These are phyloP conservation scores for Pisolithus albus DNA, from an alignment of 768 basidiomycete species.

Conservation along the genomic window DNA sequence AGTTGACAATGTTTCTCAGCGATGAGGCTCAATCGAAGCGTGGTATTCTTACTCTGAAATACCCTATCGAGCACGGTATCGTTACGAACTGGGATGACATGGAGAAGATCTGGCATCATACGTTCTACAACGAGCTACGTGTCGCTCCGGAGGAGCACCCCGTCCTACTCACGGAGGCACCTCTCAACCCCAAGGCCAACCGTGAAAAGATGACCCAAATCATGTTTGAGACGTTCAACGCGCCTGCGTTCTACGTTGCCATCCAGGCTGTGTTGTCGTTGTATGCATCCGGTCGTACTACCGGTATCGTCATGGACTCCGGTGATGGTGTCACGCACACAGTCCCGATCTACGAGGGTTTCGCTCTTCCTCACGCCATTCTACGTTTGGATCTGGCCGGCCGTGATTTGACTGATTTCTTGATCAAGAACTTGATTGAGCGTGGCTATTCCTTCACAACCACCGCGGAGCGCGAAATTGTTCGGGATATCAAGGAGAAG, in stretches of 20 bases:
- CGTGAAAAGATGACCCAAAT: slow-evolving; percentile 73
- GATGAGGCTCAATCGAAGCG: slow-evolving; percentile 93
- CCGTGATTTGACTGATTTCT: slow-evolving; percentile 80
- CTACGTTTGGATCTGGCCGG: slow-evolving; percentile 88
- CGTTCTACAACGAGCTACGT: slow-evolving; percentile 82
- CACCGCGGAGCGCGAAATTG: slow-evolving; percentile 89
- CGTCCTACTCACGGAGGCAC: slow-evolving; percentile 64
- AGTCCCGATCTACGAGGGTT: slow-evolving; percentile 95
- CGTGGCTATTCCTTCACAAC: slow-evolving; percentile 94
- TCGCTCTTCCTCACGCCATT: slow-evolving; percentile 88
- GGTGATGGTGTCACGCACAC: slow-evolving; percentile 96
- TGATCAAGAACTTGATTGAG: slow-evolving; percentile 83
- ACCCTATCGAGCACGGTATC: slow-evolving; percentile 91
- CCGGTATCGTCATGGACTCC: slow-evolving; percentile 91
- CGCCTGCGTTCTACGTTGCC: slow-evolving; percentile 67
- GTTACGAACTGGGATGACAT: slow-evolving; percentile 99
- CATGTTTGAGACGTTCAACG: slow-evolving; percentile 77
- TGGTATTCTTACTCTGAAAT: slow-evolving; percentile 89
- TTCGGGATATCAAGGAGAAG: slow-evolving; percentile 92
- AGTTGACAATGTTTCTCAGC: slow-evolving; percentile 32
- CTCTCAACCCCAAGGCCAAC: slow-evolving; percentile 68
- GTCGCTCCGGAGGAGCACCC: slow-evolving; percentile 75
- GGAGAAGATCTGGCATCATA: slow-evolving; percentile 99
- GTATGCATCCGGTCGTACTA: slow-evolving; percentile 93
- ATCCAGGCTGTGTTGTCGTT: slow-evolving; percentile 72